Evolutionary conservation across 257 asterid species (phyloP).

Genomic region (Solanum virginianum): DNA sequence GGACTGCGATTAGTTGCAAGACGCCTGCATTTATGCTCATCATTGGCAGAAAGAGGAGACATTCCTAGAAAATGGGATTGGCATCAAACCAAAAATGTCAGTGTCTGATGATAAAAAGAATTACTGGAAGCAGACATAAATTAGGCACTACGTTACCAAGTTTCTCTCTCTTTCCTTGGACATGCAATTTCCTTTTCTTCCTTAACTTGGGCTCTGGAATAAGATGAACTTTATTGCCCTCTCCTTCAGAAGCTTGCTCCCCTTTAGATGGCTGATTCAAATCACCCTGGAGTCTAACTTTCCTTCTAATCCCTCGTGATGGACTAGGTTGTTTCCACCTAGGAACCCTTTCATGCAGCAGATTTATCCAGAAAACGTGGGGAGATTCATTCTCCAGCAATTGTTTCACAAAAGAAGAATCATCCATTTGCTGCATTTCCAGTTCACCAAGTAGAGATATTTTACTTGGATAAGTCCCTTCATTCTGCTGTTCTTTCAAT

Average conservation of each 20-base stretch:
- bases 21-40: background rate
- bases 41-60: background rate
- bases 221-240: background rate
- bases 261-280: background rate
- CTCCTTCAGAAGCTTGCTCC: conserved; percentile 4
- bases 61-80: background rate
- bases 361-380: conserved; percentile 32
- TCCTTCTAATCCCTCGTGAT: conserved; percentile 18
- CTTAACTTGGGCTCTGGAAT: background rate
- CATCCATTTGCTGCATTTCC: conserved; percentile 15
- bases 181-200: background rate
- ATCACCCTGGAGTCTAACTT: background rate
- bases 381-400: conserved; percentile 21
- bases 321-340: conserved; percentile 30
- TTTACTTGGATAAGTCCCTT: conserved; percentile 22
- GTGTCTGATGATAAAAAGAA: background rate
- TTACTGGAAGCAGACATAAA: background rate
- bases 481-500: conserved; percentile 19
- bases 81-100: background rate
- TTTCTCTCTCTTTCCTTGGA: background rate
- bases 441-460: conserved; percentile 36
- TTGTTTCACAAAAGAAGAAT: conserved; percentile 12
- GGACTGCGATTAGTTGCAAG: background rate
- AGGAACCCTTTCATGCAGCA: conserved; percentile 32
- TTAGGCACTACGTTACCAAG: conserved; percentile 4